Percentiles rank a stretch among this genome's conserved stretches.
phyloP scores from a whole-genome alignment of 805 yeast species.

The Saturnispora sanitii region DNA sequence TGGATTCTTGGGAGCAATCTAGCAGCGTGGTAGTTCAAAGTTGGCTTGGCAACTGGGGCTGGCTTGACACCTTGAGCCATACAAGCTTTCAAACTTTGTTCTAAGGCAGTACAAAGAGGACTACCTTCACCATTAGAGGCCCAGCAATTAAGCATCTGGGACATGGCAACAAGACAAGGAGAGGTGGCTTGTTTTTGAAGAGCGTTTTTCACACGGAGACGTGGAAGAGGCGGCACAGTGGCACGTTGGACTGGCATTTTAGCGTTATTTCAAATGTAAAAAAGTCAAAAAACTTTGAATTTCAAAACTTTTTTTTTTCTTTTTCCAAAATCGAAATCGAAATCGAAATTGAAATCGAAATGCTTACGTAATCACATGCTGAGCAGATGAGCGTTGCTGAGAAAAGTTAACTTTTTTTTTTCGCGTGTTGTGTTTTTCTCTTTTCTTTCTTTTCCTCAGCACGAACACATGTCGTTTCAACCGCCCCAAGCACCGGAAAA shows the following conservation, averaged over 20 bases:
- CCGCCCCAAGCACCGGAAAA: background rate
- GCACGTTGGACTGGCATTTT: conserved; percentile 16
- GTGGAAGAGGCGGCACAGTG: conserved; percentile 60
- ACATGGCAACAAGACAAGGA: conserved; percentile 73
- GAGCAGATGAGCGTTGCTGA: too few species aligned
- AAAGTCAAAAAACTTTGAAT: background rate
- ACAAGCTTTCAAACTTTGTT: conserved; percentile 62
- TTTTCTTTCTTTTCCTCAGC: too few species aligned
- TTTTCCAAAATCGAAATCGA: background rate
- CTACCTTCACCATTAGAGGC: conserved; percentile 88
- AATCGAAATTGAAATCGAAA: too few species aligned
- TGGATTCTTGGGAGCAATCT: conserved; percentile 48
- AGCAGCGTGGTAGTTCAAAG: conserved; percentile 47
- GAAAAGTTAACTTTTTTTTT: too few species aligned
- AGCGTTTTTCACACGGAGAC: conserved; percentile 60
- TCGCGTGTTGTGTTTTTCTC: too few species aligned
- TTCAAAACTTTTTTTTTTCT: too few species aligned
- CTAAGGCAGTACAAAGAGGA: conserved; percentile 52
- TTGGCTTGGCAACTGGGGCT: conserved; percentile 32
- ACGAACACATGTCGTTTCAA: background rate
- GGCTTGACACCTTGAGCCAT: conserved; percentile 38
- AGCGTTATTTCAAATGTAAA: background rate
- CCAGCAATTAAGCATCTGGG: conserved; percentile 87
- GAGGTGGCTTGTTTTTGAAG: conserved; percentile 47
- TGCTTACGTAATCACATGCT: too few species aligned